Conservation (phyloP, 2,329 filamentous ascomycete genomes). For the Fusarium protoensiforme region DNA sequence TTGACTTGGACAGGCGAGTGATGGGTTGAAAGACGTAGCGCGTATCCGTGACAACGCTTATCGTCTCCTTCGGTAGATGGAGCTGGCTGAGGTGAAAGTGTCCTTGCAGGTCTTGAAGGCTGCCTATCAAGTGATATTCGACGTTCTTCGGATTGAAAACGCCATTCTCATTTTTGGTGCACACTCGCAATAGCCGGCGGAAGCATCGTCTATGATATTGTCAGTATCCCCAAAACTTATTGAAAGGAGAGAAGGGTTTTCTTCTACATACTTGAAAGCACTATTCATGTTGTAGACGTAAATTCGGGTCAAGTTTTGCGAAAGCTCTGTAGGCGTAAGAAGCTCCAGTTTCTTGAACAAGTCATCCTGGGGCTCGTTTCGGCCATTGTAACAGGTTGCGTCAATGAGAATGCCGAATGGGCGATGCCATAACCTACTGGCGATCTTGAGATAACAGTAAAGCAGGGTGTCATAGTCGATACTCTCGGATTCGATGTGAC, state of each 20-base stretch:
- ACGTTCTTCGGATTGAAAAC: conserved; percentile 73
- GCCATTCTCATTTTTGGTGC: conserved; percentile 68
- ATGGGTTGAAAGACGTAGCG: conserved; percentile 74
- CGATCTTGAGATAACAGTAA: conserved; percentile 78
- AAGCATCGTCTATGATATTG: conserved; percentile 65
- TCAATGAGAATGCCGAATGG: conserved; percentile 76
- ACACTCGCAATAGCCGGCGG: conserved; percentile 70
- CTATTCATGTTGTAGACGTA: conserved; percentile 82
- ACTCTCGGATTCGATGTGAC: conserved; percentile 73
- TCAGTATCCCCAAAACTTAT: conserved; percentile 1
- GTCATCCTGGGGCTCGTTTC: conserved; percentile 73
- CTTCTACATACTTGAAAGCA: conserved; percentile 65
- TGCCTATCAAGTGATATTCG: conserved; percentile 74
- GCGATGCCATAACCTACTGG: conserved; percentile 75
- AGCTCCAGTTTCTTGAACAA: conserved; percentile 72
- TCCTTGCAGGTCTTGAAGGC: conserved; percentile 70
- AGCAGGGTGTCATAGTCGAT: conserved; percentile 74
- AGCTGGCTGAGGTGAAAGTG: conserved; percentile 76
- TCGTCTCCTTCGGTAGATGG: conserved; percentile 76
- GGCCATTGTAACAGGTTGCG: conserved; percentile 76
- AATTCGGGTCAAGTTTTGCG: conserved; percentile 67
- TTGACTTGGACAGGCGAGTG: conserved; percentile 73
- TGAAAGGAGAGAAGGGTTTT: neutral
- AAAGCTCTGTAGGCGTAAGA: conserved; percentile 70
- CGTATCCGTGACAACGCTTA: conserved; percentile 74